Evolutionary conservation across 768 basidiomycete genomes (phyloP).

Genomic region (Trichaptum fuscoviolaceum): DNA sequence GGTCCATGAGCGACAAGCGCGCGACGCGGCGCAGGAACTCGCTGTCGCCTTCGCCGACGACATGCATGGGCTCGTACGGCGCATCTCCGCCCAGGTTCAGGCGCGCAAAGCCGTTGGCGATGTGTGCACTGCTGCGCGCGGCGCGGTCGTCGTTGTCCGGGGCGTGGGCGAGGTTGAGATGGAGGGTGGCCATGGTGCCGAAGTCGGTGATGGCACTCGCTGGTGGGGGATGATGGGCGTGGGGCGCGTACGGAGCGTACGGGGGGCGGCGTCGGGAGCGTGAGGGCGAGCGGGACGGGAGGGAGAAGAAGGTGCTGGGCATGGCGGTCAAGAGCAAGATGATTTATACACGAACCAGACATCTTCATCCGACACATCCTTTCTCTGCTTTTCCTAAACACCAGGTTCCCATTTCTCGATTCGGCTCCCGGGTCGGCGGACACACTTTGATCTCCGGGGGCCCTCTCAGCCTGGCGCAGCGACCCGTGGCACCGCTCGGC

Average conservation of each 20-base stretch:
- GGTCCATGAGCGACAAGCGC: conserved; percentile 7
- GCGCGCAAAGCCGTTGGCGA: neutral
- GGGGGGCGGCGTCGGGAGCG: no score
- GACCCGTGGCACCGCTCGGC: neutral
- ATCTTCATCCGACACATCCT: neutral
- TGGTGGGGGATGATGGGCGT: neutral
- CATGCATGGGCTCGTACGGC: neutral
- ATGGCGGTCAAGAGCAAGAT: neutral
- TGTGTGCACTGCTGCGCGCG: neutral
- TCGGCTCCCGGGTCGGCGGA: neutral
- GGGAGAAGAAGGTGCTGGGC: neutral
- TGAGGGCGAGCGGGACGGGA: neutral
- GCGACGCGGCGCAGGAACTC: conserved; percentile 8
- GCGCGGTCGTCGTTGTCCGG: neutral
- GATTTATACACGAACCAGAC: neutral
- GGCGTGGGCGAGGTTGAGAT: neutral
- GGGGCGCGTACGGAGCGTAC: no score
- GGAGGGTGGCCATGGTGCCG: neutral
- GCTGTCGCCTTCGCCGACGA: neutral
- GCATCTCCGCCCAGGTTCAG: neutral
- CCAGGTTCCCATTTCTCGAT: neutral
- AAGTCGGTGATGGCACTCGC: neutral
- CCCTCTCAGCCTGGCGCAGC: no score
- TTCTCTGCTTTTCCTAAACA: neutral
- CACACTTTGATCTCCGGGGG: neutral